phyloP scores from a whole-genome alignment of 2,329 filamentous ascomycete genomes.

The Calonectria crousiana region DNA sequence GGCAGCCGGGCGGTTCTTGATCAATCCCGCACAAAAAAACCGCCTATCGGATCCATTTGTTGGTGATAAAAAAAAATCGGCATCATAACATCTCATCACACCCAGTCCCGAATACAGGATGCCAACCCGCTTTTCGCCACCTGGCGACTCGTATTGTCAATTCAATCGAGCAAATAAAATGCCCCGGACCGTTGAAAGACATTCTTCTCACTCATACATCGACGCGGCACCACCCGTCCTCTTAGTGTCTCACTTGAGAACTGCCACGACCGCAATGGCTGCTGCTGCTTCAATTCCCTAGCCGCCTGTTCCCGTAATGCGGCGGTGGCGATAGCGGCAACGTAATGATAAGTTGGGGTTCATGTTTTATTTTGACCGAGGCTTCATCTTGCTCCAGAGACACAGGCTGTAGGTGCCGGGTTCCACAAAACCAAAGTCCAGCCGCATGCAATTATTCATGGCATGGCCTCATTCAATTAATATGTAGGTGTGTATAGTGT shows the following conservation, averaged over 20 bases:
- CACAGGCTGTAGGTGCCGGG: background rate
- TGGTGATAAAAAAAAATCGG: background rate
- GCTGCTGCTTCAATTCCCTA: background rate
- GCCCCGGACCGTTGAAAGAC: slow-evolving; percentile 13
- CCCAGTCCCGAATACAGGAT: background rate
- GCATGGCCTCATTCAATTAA: slow-evolving; percentile 5
- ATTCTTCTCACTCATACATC: slow-evolving; percentile 19
- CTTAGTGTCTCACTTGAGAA: slow-evolving; percentile 21
- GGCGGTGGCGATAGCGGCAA: background rate
- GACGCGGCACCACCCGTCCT: slow-evolving; percentile 24
- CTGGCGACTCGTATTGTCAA: background rate
- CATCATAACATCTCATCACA: slow-evolving; percentile 1
- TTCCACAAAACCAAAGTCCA: background rate
- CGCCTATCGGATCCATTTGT: background rate
- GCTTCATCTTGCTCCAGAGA: slow-evolving; percentile 2
- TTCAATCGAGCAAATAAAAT: background rate
- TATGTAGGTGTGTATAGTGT: background rate
- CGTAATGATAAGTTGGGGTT: background rate
- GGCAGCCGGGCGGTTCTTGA: background rate
- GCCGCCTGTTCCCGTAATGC: background rate
- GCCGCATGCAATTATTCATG: slow-evolving; percentile 4
- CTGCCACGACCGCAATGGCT: background rate
- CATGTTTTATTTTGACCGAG: background rate
- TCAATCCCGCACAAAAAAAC: background rate
- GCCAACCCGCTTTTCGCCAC: slow-evolving; percentile 1